phyloP scores from a whole-genome alignment of 208 protist species.

The Trypanosomatidae sp. region DNA sequence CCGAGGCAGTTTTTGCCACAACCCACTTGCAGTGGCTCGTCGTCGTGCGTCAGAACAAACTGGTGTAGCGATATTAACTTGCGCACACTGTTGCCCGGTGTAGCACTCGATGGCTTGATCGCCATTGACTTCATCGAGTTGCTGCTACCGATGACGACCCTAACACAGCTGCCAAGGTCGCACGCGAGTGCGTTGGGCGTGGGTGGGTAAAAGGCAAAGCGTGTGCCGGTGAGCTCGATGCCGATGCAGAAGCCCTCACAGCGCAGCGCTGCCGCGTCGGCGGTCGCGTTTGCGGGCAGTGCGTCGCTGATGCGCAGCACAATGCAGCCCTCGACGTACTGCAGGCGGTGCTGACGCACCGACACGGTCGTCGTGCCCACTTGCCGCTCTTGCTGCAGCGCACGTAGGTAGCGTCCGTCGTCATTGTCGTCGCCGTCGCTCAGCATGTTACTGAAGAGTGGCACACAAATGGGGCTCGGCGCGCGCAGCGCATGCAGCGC shows the following conservation, averaged over 20 bases:
- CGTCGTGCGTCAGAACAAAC: constrained; percentile 46
- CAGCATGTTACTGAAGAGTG: constrained; percentile 55
- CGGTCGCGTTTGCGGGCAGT: constrained; percentile 8
- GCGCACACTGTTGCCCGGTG: too few relatives aligned
- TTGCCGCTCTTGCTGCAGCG: too few relatives aligned
- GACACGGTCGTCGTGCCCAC: constrained; percentile 15
- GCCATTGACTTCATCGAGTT: constrained; percentile 8
- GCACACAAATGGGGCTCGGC: constrained; percentile 33
- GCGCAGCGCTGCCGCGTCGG: constrained; percentile 4
- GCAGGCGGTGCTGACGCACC: constrained; percentile 25
- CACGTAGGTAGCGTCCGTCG: too few relatives aligned
- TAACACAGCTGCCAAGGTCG: constrained; percentile 49
- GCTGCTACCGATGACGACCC: constrained; percentile 23
- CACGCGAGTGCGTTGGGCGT: constrained; percentile 34
- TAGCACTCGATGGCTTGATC: constrained; percentile 7
- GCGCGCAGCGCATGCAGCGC: constrained; percentile 22
- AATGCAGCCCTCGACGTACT: constrained; percentile 57
- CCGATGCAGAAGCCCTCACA: constrained; percentile 20
- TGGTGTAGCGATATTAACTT: too few relatives aligned
- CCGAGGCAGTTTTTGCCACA: constrained; percentile 32
- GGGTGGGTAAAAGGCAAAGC: constrained; percentile 75
- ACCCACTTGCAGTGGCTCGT: constrained; percentile 60
- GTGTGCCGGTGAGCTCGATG: constrained; percentile 56
- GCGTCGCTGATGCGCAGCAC: constrained; percentile 21
- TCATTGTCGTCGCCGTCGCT: too few relatives aligned